Conservation (phyloP, 2,329 filamentous ascomycete species). For the Neofusicoccum parvum region DNA sequence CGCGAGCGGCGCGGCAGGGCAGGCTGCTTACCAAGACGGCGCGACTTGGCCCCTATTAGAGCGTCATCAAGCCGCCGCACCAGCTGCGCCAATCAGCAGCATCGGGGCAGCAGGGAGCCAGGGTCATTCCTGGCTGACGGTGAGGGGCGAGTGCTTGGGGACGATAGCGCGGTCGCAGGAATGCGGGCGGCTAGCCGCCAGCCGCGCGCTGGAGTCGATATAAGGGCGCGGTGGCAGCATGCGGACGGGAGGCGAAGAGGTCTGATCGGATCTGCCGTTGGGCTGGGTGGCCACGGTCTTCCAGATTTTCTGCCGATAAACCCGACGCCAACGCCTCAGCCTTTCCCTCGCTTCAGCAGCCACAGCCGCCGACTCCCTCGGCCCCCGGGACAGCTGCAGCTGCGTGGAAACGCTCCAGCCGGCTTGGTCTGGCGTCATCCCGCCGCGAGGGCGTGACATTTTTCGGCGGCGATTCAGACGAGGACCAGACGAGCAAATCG, state of each 20-base stretch:
- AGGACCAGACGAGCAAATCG: neutral
- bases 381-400: neutral
- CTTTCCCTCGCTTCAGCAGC: neutral
- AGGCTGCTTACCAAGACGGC: neutral
- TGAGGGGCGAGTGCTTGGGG: neutral
- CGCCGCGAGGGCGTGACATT: neutral
- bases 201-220: neutral
- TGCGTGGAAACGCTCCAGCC: neutral
- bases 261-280: conserved; percentile 9
- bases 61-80: neutral
- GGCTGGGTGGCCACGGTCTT: neutral
- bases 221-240: neutral
- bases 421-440: conserved; percentile 4
- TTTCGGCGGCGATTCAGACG: neutral
- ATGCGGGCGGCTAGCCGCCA: neutral
- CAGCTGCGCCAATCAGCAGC: neutral
- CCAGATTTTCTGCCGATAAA: conserved; percentile 15
- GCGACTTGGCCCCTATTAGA: neutral
- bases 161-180: neutral
- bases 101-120: neutral
- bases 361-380: neutral
- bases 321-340: neutral
- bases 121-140: neutral
- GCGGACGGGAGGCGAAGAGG: neutral
- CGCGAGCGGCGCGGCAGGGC: neutral